Evolutionary conservation across 2,329 filamentous ascomycete species (phyloP).

Genomic region (Apiospora marii): DNA sequence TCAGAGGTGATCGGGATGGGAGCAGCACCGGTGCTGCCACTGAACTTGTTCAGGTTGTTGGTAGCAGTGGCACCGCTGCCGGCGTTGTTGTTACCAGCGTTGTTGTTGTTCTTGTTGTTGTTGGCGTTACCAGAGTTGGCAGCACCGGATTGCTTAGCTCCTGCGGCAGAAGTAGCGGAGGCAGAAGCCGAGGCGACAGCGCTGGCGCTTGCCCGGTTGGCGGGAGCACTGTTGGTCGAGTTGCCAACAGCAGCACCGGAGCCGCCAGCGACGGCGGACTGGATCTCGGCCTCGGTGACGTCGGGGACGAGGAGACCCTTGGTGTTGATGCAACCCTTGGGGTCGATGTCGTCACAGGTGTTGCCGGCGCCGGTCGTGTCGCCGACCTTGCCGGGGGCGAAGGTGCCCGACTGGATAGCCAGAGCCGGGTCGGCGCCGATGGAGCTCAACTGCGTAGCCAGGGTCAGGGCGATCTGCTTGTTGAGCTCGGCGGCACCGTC

Average conservation of each 20-base stretch:
- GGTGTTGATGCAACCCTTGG: conserved; percentile 63
- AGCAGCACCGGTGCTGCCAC: conserved; percentile 51
- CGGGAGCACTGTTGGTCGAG: background rate
- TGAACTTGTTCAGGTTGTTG: conserved; percentile 55
- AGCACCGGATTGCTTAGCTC: conserved; percentile 20
- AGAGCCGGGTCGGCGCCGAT: conserved; percentile 69
- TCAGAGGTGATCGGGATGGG: conserved; percentile 51
- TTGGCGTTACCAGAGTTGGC: conserved; percentile 27
- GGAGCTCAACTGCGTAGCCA: conserved; percentile 66
- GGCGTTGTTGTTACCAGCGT: conserved; percentile 11
- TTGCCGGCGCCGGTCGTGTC: conserved; percentile 56
- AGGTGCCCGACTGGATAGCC: conserved; percentile 69
- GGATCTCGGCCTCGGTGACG: conserved; percentile 60
- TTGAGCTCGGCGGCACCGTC: conserved; percentile 62
- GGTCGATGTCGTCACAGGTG: conserved; percentile 59
- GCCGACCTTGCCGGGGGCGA: conserved; percentile 64
- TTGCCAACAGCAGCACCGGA: conserved; percentile 27
- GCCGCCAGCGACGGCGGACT: conserved; percentile 51
- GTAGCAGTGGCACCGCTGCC: conserved; percentile 31
- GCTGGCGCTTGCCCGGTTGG: background rate
- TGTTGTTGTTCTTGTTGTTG: conserved; percentile 27
- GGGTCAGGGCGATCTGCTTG: conserved; percentile 65
- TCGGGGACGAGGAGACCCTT: conserved; percentile 62
- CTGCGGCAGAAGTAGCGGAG: conserved; percentile 30
- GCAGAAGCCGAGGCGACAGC: conserved; percentile 24